phyloP scores from a whole-genome alignment of 2,329 filamentous ascomycete species.

The Stachybotrys elegans region DNA sequence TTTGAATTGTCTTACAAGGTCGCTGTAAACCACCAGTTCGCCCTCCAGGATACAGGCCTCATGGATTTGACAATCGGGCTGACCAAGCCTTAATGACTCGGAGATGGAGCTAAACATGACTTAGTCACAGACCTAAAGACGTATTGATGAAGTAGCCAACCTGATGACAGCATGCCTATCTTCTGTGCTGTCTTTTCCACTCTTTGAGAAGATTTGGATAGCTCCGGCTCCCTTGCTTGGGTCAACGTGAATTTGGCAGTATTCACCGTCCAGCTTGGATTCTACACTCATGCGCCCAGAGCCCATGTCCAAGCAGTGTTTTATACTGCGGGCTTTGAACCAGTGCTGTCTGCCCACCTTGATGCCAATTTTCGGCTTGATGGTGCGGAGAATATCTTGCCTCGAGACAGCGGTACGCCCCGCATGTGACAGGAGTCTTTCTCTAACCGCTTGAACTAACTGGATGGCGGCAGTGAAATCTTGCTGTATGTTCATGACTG shows the following conservation, averaged over 20 bases:
- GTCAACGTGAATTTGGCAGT: slow-evolving; percentile 83
- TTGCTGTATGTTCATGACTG: slow-evolving; percentile 64
- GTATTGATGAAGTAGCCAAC: slow-evolving; percentile 26
- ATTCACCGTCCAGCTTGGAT: slow-evolving; percentile 82
- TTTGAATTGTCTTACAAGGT: slow-evolving; percentile 36
- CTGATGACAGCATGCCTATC: slow-evolving; percentile 60
- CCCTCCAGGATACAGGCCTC: slow-evolving; percentile 74
- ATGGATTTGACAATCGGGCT: slow-evolving; percentile 51
- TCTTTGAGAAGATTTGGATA: slow-evolving; percentile 86
- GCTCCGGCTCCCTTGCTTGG: slow-evolving; percentile 45
- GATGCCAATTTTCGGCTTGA: slow-evolving; percentile 52
- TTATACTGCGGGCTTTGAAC: slow-evolving; percentile 64
- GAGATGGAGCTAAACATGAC: slow-evolving; percentile 48
- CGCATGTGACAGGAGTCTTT: slow-evolving; percentile 13
- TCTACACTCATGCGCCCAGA: slow-evolving; percentile 65
- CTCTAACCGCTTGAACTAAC: slow-evolving; percentile 38
- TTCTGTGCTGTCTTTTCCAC: slow-evolving; percentile 78
- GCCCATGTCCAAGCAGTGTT: slow-evolving; percentile 66
- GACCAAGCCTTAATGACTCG: slow-evolving; percentile 58
- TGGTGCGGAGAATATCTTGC: slow-evolving; percentile 16
- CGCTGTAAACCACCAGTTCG: slow-evolving; percentile 75
- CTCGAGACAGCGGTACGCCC: slow-evolving; percentile 6
- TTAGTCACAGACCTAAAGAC: neutral
- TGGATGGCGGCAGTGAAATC: slow-evolving; percentile 57
- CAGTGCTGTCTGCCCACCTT: slow-evolving; percentile 62